Conservation (phyloP, 176 grass and related monocot species). For the bread wheat (Triticum aestivum) region IWGSC_CS_RefSeq_v2.1 NC_057812.1:189354518-189355017, state of each 20-base stretch:
- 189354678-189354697: background rate
- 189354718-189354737: background rate
- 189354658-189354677: background rate
- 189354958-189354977: background rate
- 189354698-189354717: background rate
- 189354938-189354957: background rate
- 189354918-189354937: background rate
- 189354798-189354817: background rate
- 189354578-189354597: too few relatives aligned
- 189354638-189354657: too few relatives aligned
- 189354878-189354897: background rate
- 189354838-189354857: background rate
- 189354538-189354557: too few relatives aligned
- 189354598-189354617: too few relatives aligned
- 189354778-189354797: background rate
- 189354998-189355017: background rate
- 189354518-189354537: too few relatives aligned
- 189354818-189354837: background rate
- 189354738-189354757: background rate
- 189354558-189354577: too few relatives aligned
- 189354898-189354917: background rate
- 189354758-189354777: background rate
- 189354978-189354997: constrained; percentile 14
- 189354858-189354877: background rate
- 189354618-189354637: too few relatives aligned